Evolutionary conservation across 2,329 filamentous ascomycete species (phyloP).

Genomic region (Botrytis sinoallii): DNA sequence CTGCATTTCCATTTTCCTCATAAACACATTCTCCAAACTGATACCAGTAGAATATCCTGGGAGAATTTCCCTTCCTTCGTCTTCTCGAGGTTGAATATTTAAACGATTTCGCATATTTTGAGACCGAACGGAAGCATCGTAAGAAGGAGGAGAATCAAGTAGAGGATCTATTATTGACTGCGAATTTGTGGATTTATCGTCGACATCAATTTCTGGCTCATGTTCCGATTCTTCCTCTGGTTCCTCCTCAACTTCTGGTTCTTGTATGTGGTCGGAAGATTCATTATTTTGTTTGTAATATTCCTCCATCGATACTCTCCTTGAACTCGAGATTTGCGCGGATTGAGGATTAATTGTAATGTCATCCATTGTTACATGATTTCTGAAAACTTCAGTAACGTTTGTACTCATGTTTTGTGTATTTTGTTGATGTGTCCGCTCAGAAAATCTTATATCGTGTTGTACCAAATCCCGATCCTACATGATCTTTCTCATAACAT

Average conservation of each 20-base stretch:
- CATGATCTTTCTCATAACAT: constrained; percentile 7
- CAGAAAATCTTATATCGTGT: not conserved
- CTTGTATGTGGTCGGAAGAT: constrained; percentile 3
- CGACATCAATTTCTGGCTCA: not conserved
- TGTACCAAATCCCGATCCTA: not conserved
- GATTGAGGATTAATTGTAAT: not conserved
- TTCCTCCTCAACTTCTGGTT: constrained; percentile 4
- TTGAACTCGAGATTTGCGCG: not conserved
- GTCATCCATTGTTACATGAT: constrained; percentile 19
- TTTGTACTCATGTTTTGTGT: constrained; percentile 14
- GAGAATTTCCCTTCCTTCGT: constrained; percentile 46
- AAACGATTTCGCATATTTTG: constrained; percentile 25
- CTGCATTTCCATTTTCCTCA: constrained; percentile 64
- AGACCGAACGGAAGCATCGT: constrained; percentile 26
- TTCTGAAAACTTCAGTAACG: constrained; percentile 1
- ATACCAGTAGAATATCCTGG: constrained; percentile 58
- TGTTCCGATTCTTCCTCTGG: constrained; percentile 6
- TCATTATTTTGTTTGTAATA: constrained; percentile 15
- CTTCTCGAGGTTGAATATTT: constrained; percentile 38
- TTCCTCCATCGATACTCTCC: constrained; percentile 14
- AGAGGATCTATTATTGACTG: not conserved
- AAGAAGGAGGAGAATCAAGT: constrained; percentile 26
- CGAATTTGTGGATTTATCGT: not conserved
- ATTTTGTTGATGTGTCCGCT: not conserved
- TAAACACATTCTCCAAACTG: constrained; percentile 54